A percentile compares a stretch with the other conserved stretches of the same genome.
These are phyloP conservation scores for Vitis hybrid DNA, from an alignment of 177 flowering plant species.

Conservation along the genomic window DNA sequence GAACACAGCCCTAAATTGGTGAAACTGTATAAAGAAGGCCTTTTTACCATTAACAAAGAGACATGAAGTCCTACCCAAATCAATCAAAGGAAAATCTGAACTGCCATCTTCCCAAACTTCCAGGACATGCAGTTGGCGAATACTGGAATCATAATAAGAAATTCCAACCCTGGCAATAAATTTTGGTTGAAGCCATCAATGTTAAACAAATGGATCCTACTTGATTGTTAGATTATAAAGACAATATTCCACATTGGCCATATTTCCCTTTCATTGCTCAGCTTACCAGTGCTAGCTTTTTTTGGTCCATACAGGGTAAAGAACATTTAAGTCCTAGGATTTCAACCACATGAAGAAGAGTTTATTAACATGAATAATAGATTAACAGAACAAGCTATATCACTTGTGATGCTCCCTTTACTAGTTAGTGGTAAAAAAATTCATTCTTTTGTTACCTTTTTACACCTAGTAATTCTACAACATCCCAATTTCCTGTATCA, in stretches of 20 bases:
- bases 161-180: constrained; percentile 69
- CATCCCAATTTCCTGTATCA: neutral
- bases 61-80: constrained; percentile 53
- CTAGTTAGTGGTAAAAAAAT: neutral
- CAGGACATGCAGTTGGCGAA: constrained; percentile 80
- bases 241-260: neutral
- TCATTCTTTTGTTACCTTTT: neutral
- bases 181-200: constrained; percentile 7
- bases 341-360: neutral
- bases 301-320: no score
- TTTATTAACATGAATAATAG: neutral
- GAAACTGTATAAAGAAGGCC: neutral
- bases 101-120: constrained; percentile 91
- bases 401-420: neutral
- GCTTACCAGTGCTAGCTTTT: no score
- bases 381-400: neutral
- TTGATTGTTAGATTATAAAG: neutral
- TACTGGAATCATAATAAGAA: constrained; percentile 77
- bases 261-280: neutral
- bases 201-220: neutral
- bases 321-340: neutral
- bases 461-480: neutral
- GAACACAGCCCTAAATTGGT: neutral
- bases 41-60: neutral
- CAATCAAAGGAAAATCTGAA: constrained; percentile 70